Evolutionary conservation across 495 filamentous ascomycete species (phyloP).

Genomic region (Filosporella fistucella): DNA sequence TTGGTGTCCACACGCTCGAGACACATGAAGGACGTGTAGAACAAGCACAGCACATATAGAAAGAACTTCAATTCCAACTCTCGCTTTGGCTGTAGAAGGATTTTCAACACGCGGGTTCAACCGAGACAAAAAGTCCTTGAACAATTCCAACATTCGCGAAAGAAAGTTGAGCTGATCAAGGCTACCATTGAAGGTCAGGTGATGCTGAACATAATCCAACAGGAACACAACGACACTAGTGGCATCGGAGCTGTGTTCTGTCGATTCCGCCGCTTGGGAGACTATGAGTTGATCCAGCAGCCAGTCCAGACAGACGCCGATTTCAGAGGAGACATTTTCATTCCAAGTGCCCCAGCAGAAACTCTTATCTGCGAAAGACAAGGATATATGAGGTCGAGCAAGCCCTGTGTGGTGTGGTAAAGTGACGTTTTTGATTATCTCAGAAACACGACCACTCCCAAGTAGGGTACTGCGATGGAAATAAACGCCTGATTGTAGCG

Average conservation of each 20-base stretch:
- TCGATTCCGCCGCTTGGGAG: background rate
- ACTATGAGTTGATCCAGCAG: conserved; percentile 39
- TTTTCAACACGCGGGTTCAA: background rate
- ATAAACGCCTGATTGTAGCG: conserved; percentile 61
- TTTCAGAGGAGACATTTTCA: conserved; percentile 61
- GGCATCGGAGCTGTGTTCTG: conserved; percentile 12
- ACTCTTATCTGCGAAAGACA: conserved; percentile 38
- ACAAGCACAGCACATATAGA: conserved; percentile 26
- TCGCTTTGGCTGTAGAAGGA: background rate
- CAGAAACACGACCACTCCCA: conserved; percentile 62
- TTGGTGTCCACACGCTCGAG: conserved; percentile 23
- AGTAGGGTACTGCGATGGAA: conserved; percentile 76
- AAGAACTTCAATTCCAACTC: conserved; percentile 23
- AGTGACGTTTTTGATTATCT: conserved; percentile 34
- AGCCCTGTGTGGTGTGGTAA: conserved; percentile 21
- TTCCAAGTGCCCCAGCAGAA: conserved; percentile 68
- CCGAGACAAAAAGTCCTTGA: conserved; percentile 23
- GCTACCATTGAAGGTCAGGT: conserved; percentile 29
- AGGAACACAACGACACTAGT: conserved; percentile 24
- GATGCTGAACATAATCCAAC: conserved; percentile 28
- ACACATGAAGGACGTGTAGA: conserved; percentile 30
- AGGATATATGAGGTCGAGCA: conserved; percentile 28
- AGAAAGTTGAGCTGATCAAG: conserved; percentile 33
- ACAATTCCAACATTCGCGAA: conserved; percentile 37
- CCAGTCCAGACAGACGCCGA: conserved; percentile 54